Percentiles rank a stretch among this genome's conserved stretches.
Conservation (phyloP, 78 protist species). For the Cavenderia fasciculata region DNA sequence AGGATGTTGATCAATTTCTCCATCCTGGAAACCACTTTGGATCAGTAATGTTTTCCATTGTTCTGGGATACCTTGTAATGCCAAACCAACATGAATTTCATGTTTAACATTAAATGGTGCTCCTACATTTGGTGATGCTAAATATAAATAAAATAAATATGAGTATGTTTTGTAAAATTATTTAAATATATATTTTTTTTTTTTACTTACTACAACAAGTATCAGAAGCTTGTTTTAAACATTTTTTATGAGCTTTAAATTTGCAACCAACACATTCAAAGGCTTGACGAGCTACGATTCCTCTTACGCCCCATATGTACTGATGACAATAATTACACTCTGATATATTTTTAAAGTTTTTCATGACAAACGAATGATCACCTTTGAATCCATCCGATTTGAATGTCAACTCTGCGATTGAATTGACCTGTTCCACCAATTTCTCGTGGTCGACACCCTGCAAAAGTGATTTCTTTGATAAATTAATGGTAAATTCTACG, state of each 20-base stretch:
- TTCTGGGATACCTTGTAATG: slow-evolving; percentile 73
- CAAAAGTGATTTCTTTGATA: slow-evolving; percentile 36
- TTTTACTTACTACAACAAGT: slow-evolving; percentile 1
- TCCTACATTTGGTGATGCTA: slow-evolving; percentile 68
- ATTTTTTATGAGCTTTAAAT: slow-evolving; percentile 64
- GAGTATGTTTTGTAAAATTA: no score
- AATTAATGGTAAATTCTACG: neutral
- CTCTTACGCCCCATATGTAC: slow-evolving; percentile 74
- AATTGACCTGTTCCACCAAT: neutral
- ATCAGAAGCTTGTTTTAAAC: slow-evolving; percentile 57
- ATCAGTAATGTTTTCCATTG: slow-evolving; percentile 39
- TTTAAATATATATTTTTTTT: no score
- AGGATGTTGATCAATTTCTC: slow-evolving; percentile 69
- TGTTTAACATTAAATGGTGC: slow-evolving; percentile 86
- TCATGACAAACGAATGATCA: slow-evolving; percentile 47
- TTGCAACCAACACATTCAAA: slow-evolving; percentile 78
- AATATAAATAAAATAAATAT: neutral
- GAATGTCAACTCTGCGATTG: slow-evolving; percentile 29
- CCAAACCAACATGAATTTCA: slow-evolving; percentile 83
- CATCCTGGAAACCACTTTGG: slow-evolving; percentile 72
- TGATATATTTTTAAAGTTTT: slow-evolving; percentile 37
- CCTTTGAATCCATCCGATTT: slow-evolving; percentile 47
- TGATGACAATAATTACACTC: slow-evolving; percentile 65
- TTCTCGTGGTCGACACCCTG: neutral
- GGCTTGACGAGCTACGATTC: slow-evolving; percentile 59